phyloP scores from a whole-genome alignment of 306 rosid genomes.

The Sphenostylis stenocarpa region DNA sequence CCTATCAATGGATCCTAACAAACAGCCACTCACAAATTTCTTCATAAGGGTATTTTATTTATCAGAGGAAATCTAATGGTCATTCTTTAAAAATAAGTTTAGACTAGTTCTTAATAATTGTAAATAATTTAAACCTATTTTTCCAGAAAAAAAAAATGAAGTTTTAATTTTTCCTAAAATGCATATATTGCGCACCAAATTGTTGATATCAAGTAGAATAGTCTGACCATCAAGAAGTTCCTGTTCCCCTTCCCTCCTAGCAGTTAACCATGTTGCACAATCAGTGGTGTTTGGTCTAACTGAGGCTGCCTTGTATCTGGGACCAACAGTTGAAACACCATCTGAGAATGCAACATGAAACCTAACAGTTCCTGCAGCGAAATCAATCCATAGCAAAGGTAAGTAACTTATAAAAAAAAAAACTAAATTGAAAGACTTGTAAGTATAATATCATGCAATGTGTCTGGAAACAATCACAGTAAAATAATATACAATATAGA shows the following conservation, averaged over 20 bases:
- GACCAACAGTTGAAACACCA: conserved; percentile 64
- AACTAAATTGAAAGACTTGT: neutral
- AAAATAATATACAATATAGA: neutral
- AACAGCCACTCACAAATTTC: neutral
- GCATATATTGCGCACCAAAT: conserved; percentile 45
- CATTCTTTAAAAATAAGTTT: neutral
- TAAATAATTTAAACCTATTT: neutral
- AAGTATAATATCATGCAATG: conserved; percentile 11
- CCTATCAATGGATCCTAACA: neutral
- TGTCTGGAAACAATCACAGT: neutral
- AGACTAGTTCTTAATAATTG: conserved; percentile 10
- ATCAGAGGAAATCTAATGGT: neutral
- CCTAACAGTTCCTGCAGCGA: conserved; percentile 52
- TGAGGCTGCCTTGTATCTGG: conserved; percentile 58
- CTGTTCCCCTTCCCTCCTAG: conserved; percentile 65
- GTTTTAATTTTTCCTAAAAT: conserved; percentile 1
- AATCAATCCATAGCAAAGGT: conserved; percentile 20
- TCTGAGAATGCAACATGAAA: conserved; percentile 64
- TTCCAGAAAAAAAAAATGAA: neutral
- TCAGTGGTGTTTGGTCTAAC: conserved; percentile 41
- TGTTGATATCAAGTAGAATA: conserved; percentile 50
- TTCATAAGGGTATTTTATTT: conserved; percentile 11
- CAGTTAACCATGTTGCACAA: conserved; percentile 64
- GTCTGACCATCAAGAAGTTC: conserved; percentile 64
- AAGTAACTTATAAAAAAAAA: conserved; percentile 4